Evolutionary conservation across 805 yeast genomes (phyloP), one percentile per base, ranked within the genome.

Genomic region (Tetrapisispora pingtungensis): DNA sequence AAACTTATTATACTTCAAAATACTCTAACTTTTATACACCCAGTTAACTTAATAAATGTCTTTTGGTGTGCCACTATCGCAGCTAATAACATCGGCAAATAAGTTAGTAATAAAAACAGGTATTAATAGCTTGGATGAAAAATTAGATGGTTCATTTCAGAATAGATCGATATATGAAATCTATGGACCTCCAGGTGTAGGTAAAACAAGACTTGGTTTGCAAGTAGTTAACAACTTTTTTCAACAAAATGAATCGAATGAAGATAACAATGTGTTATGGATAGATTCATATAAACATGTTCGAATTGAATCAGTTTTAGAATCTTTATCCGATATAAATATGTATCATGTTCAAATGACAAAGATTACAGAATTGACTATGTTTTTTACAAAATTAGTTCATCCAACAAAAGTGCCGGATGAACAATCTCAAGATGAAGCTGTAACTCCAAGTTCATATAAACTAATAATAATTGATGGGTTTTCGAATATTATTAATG

Each of bases 111-210:
- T 61, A 14, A 28, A 41, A 6, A 55, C 55, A 28, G 64, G 65
- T 6, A 48, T 53, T 36, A 33, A 36, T 10, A 44, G 39, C 10
- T 45, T 62, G 19, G 65, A 62, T 41, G 43, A 44, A 10, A 41
- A 47, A 8, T 40, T 60, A 31, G 48, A 49, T 27, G 51, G 46
- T 18, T 65, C 65, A 7, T 56, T 61, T 31, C 56, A 59, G 33
- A 46, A 52, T 13, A 41, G 59, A 36, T 49, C 54, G 18, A 58
- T 62, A 20, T 62, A 62, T 47, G 66, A 61, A 34, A 47, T 62
- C 6, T 59, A 51, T 48, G 67, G 67, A 1, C 60, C 62, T 14
- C 66, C 67, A 4, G 66, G 65, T 2, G 49, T 57, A 10, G 64
- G 65, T 13, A 62, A 57, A 47, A 54, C 62, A 2, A 45, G 41